A percentile compares a stretch with the other conserved stretches of the same genome.
These are phyloP conservation scores for Magnusiomyces paraingens DNA, from an alignment of 1,139 yeast genomes.

Conservation along the genomic window DNA sequence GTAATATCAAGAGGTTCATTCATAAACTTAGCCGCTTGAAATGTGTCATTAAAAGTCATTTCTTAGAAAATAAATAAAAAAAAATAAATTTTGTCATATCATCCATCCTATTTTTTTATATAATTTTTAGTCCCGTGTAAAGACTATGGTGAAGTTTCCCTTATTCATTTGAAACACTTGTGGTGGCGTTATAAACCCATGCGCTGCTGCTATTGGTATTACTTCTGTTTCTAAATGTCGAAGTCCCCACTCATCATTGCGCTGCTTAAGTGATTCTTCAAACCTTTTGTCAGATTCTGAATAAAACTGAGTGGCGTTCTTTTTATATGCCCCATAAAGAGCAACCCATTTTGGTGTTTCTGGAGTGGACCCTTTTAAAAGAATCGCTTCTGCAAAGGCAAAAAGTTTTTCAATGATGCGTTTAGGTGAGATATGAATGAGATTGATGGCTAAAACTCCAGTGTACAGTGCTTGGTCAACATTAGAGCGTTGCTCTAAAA, in stretches of 20 bases:
- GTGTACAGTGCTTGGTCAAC: no score
- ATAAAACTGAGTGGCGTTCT: constrained; percentile 1
- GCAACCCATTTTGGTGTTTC: constrained; percentile 3
- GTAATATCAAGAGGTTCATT: no score
- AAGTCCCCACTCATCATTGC: constrained; percentile 9
- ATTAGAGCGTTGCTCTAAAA: not conserved
- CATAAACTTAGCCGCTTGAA: no score
- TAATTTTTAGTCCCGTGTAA: not conserved
- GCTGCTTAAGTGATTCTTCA: constrained; percentile 4
- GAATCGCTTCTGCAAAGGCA: not conserved
- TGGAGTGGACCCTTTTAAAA: no score
- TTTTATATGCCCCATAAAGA: constrained; percentile 2
- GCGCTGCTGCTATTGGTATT: constrained; percentile 4
- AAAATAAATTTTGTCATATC: no score
- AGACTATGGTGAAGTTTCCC: constrained; percentile 1
- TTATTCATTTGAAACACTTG: constrained; percentile 3
- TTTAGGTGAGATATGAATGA: constrained; percentile 8
- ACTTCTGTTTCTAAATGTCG: constrained; percentile 3
- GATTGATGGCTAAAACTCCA: constrained; percentile 8
- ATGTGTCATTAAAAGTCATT: no score
- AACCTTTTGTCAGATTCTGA: constrained; percentile 4
- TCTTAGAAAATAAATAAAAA: no score
- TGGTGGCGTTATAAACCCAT: constrained; percentile 3
- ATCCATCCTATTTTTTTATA: no score
- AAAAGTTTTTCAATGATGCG: constrained; percentile 4